phyloP scores from a whole-genome alignment of 345 rosid genomes.

The Citrus glauca region DNA sequence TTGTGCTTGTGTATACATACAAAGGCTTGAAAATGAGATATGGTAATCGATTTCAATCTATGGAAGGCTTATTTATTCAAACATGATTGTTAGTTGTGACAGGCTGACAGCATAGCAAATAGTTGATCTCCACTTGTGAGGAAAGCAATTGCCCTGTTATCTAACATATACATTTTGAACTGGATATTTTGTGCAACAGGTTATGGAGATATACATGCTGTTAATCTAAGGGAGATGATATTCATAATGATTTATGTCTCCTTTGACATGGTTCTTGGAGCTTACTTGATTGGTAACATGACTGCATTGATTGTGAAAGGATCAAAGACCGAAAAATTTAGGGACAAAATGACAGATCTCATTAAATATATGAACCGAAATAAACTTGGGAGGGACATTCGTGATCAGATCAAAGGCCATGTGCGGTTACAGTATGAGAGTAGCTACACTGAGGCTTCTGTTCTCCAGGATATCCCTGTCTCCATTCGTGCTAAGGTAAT shows the following conservation, averaged over 20 bases:
- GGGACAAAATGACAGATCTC: constrained; percentile 92
- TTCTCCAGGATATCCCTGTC: constrained; percentile 81
- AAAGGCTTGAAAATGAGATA: not conserved
- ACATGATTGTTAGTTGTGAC: not conserved
- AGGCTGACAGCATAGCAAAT: not conserved
- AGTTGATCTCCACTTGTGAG: not conserved
- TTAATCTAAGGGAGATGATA: constrained; percentile 95
- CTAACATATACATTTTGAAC: not conserved
- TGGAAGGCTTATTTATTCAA: not conserved
- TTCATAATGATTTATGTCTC: constrained; percentile 48
- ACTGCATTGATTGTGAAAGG: constrained; percentile 98
- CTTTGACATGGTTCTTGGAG: constrained; percentile 95
- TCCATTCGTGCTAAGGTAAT: constrained; percentile 92
- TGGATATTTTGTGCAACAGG: constrained; percentile 40
- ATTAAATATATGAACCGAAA: constrained; percentile 88
- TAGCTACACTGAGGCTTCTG: constrained; percentile 69
- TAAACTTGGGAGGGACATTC: constrained; percentile 59
- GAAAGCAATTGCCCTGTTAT: not conserved
- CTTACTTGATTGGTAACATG: constrained; percentile 95
- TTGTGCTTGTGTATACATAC: not conserved
- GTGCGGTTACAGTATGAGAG: constrained; percentile 81
- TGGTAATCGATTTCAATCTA: not conserved
- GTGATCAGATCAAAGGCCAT: constrained; percentile 74
- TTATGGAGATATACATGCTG: constrained; percentile 98
- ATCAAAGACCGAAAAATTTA: constrained; percentile 88